Evolutionary conservation across 306 rosid species (phyloP), one percentile per base, ranked within the genome.

Genomic region (Medicago lupulina): DNA sequence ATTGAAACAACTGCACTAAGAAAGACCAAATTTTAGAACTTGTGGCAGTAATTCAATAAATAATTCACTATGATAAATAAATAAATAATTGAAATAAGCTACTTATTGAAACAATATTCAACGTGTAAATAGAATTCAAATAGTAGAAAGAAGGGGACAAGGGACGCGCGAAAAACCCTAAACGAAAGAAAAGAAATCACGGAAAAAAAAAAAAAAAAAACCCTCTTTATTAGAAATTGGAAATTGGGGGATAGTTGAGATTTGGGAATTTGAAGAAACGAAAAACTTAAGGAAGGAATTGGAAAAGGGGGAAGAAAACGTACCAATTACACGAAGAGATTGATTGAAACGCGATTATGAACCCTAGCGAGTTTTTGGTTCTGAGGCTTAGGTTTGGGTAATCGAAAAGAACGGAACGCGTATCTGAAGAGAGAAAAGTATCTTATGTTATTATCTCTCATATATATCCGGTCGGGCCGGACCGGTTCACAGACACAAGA

Each of bases 131-230:
- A 15, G 46, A 62, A 47, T 74, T 44, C 6, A n/a, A 38, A 23
- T 4, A 10, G 6, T 38, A 61, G 43, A 40, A 75, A 51, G 16
- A 0, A 41, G n/a, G 71, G 3, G 53, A 8, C 2, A 18, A 63
- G 50, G 62, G 55, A 54, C 40, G 46, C 9, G 13, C 7, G 25
- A 61, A 73, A 63, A 80, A 61, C 77, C 81, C 81, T 81, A 63
- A 59, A 58, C 63, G 16, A 39, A 31, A 19, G 2, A 4, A 72
- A 17, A 6, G 1, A 31, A 68, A 74, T 9, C 11, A 5, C 2
- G 70, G 31, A 1, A 12, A 36, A 18, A 66, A 66, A 66, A 3
- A 28, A 1, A 12, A 36, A 18, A 66, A 66, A 66, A 3, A 47
- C 68, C 40, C n/a, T 64, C 28, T 2, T 13, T 43, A 9, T 15